A percentile compares a stretch with the other conserved stretches of the same genome.
Evolutionary conservation across 495 filamentous ascomycete species (phyloP).

Genomic region (Aspergillus haitiensis): DNA sequence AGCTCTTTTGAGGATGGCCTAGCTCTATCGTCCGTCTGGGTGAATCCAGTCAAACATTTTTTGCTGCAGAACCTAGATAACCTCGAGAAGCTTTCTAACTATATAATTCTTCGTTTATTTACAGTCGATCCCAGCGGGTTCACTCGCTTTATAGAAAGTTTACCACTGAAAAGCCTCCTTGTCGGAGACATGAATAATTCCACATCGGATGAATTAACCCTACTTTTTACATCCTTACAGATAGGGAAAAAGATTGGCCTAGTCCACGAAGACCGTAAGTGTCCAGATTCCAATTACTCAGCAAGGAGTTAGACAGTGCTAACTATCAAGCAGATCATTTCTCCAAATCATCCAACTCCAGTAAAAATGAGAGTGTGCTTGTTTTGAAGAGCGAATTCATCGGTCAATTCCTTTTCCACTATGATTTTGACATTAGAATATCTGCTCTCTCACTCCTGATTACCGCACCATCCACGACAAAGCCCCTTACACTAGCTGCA

Average conservation of each 20-base stretch:
- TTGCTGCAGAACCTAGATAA: conserved; percentile 50
- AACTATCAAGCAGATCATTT: conserved; percentile 32
- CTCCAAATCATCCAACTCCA: conserved; percentile 25
- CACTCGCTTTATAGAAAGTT: conserved; percentile 52
- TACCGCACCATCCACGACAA: conserved; percentile 65
- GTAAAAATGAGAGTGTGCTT: conserved; percentile 23
- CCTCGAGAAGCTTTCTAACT: conserved; percentile 65
- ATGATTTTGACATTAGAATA: conserved; percentile 63
- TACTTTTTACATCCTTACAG: conserved; percentile 69
- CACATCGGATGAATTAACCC: conserved; percentile 53
- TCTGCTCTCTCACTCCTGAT: conserved; percentile 74
- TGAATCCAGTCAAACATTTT: conserved; percentile 37
- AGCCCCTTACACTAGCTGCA: conserved; percentile 61
- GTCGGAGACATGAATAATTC: conserved; percentile 43
- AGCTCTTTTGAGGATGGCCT: conserved; percentile 19
- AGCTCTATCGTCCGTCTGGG: conserved; percentile 36
- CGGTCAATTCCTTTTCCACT: conserved; percentile 59
- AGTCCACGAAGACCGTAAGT: conserved; percentile 70
- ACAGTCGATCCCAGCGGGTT: conserved; percentile 56
- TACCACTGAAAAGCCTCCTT: conserved; percentile 42
- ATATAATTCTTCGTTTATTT: conserved; percentile 75
- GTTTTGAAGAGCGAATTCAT: conserved; percentile 44
- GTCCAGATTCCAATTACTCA: not conserved
- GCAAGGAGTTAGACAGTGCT: conserved; percentile 9
- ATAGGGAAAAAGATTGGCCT: conserved; percentile 77